Conservation (phyloP, 2,329 filamentous ascomycete species). For the Botrytis paeoniae region DNA sequence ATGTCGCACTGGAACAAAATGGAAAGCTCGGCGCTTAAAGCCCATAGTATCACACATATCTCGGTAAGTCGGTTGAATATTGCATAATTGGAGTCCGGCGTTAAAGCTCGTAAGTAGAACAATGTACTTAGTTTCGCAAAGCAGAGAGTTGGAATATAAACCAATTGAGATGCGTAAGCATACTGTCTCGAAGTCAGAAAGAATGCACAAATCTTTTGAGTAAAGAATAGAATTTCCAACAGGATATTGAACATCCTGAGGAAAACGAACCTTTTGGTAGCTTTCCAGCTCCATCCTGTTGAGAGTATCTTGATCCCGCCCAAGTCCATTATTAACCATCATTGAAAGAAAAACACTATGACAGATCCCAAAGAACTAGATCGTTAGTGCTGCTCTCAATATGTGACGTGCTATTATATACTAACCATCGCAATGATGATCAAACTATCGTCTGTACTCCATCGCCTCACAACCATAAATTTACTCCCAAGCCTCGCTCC, state of each 20-base stretch:
- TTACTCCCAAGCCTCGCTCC: conserved; percentile 38
- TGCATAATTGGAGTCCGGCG: conserved; percentile 12
- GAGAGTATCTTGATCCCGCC: conserved; percentile 22
- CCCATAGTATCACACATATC: conserved; percentile 10
- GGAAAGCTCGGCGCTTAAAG: conserved; percentile 7
- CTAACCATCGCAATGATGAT: conserved; percentile 25
- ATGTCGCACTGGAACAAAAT: conserved; percentile 34
- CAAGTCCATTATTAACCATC: conserved; percentile 27
- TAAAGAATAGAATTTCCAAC: too few species aligned
- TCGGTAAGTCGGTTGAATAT: conserved; percentile 22
- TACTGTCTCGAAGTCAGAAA: conserved; percentile 23
- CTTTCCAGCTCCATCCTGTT: conserved; percentile 7
- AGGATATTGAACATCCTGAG: neutral
- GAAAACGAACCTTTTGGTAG: conserved; percentile 27
- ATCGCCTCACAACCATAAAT: conserved; percentile 24
- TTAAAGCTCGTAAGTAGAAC: conserved; percentile 16
- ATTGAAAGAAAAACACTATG: conserved; percentile 21
- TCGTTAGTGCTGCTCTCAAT: conserved; percentile 6
- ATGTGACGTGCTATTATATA: conserved; percentile 17
- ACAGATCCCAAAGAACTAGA: conserved; percentile 14
- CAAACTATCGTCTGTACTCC: conserved; percentile 24
- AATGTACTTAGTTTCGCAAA: conserved; percentile 32
- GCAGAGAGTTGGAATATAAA: conserved; percentile 33
- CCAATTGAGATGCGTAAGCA: conserved; percentile 33
- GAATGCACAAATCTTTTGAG: neutral